These are phyloP conservation scores for Tolypocladium pustulatum DNA, from an alignment of 2,329 filamentous ascomycete genomes.

Conservation along the genomic window DNA sequence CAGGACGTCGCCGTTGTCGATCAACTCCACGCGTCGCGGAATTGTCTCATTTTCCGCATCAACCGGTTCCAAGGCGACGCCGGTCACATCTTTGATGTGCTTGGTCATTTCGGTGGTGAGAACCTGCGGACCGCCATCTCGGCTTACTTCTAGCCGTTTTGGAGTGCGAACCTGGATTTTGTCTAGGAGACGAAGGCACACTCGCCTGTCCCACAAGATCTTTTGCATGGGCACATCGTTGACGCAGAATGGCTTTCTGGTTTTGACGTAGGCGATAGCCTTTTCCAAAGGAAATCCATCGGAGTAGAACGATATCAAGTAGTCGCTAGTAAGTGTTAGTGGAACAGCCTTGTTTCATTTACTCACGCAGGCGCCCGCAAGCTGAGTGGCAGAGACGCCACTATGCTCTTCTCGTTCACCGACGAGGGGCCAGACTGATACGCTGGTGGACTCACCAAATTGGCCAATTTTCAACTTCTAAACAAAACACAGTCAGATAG, in stretches of 20 bases:
- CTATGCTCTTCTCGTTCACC: slow-evolving; percentile 24
- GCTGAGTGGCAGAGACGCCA: slow-evolving; percentile 8
- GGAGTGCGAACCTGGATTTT: slow-evolving; percentile 85
- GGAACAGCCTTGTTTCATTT: slow-evolving; percentile 3
- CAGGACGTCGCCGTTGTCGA: slow-evolving; percentile 84
- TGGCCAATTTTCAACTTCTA: slow-evolving; percentile 88
- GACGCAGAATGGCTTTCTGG: slow-evolving; percentile 92
- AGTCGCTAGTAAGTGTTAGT: slow-evolving; percentile 48
- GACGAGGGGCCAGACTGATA: slow-evolving; percentile 7
- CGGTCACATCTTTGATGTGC: slow-evolving; percentile 70
- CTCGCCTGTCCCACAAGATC: slow-evolving; percentile 86
- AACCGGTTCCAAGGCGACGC: slow-evolving; percentile 61
- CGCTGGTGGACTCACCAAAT: slow-evolving; percentile 49
- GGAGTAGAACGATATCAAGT: slow-evolving; percentile 95
- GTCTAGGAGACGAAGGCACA: slow-evolving; percentile 82
- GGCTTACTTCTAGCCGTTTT: slow-evolving; percentile 76
- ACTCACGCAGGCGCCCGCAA: background rate
- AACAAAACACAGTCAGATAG: background rate
- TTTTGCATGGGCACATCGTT: slow-evolving; percentile 98
- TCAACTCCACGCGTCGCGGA: slow-evolving; percentile 66
- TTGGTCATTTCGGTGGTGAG: slow-evolving; percentile 71
- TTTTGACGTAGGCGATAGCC: slow-evolving; percentile 87
- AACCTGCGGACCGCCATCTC: slow-evolving; percentile 78
- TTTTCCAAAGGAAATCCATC: slow-evolving; percentile 96
- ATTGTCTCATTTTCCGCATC: slow-evolving; percentile 51